These are phyloP conservation scores for Beauveria scarabaeidicola DNA, from an alignment of 2,329 filamentous ascomycete genomes.

Conservation along the genomic window DNA sequence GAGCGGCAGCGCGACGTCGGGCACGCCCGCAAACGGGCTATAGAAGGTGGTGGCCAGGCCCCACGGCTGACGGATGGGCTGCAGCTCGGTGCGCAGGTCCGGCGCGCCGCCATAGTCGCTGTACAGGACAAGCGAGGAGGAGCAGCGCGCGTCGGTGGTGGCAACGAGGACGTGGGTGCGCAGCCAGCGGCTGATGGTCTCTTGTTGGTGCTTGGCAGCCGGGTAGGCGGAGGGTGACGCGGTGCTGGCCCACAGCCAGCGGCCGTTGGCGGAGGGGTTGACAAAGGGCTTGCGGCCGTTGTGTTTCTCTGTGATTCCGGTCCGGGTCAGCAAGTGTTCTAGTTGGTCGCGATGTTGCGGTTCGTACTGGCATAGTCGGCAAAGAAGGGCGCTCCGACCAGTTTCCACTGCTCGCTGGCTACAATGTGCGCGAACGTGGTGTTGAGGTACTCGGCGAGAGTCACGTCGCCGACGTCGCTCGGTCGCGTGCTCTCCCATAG, in stretches of 20 bases:
- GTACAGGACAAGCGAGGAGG: conserved; percentile 24
- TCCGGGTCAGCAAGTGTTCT: neutral
- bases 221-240: conserved; percentile 6
- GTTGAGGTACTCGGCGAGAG: neutral
- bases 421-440: conserved; percentile 1
- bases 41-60: conserved; percentile 19
- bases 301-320: neutral
- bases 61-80: conserved; percentile 14
- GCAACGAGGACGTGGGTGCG: conserved; percentile 20
- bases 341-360: neutral
- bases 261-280: conserved; percentile 4
- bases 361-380: conserved; percentile 5
- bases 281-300: conserved; percentile 7
- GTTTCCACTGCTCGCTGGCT: neutral
- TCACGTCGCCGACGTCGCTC: neutral
- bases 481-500: conserved; percentile 8
- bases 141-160: conserved; percentile 16
- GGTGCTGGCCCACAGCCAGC: conserved; percentile 1
- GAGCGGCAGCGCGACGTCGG: conserved; percentile 32
- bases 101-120: conserved; percentile 11
- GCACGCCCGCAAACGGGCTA: conserved; percentile 19
- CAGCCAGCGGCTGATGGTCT: conserved; percentile 25
- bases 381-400: conserved; percentile 8
- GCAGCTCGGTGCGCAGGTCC: conserved; percentile 11
- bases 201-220: conserved; percentile 24